Conservation (phyloP, 305 asterid genomes). For the Salvia sclarea region DNA sequence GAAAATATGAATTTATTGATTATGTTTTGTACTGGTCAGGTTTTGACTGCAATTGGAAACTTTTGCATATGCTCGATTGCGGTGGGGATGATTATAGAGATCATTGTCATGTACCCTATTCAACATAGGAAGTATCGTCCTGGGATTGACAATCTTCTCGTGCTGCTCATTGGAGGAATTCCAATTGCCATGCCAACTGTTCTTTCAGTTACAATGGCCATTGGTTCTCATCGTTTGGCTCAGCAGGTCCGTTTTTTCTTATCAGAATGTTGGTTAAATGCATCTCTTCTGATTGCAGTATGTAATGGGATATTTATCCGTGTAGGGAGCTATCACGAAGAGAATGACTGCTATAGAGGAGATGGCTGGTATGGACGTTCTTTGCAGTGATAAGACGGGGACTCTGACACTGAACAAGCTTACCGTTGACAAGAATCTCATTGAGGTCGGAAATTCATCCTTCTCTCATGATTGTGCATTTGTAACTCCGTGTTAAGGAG, state of each 20-base stretch:
- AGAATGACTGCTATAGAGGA: slow-evolving; percentile 99
- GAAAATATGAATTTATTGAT: background rate
- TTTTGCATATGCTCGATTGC: slow-evolving; percentile 99
- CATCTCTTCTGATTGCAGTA: slow-evolving; percentile 4
- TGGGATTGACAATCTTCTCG: slow-evolving; percentile 98
- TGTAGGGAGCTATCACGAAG: slow-evolving; percentile 96
- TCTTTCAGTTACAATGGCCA: slow-evolving; percentile 98
- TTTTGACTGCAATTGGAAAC: slow-evolving; percentile 97
- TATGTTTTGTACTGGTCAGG: slow-evolving; percentile 45
- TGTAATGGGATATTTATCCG: slow-evolving; percentile 22
- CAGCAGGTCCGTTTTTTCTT: slow-evolving; percentile 67
- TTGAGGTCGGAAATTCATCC: slow-evolving; percentile 53
- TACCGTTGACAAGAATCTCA: slow-evolving; percentile 88
- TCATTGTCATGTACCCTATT: slow-evolving; percentile 94
- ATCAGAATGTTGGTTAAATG: slow-evolving; percentile 15
- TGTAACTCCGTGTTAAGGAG: background rate
- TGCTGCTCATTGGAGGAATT: slow-evolving; percentile 96
- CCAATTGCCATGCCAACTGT: slow-evolving; percentile 99
- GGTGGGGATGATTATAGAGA: slow-evolving; percentile 89
- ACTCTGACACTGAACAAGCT: slow-evolving; percentile 91
- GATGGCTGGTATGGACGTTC: slow-evolving; percentile 99
- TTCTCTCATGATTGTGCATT: slow-evolving; percentile 6
- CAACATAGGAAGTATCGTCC: slow-evolving; percentile 89
- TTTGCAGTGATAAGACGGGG: slow-evolving; percentile 95
- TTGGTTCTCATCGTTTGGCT: slow-evolving; percentile 96